Evolutionary conservation across 228 moss, liverwort and hornwort species (phyloP).

Genomic region (Sphagnum magellanicum): DNA sequence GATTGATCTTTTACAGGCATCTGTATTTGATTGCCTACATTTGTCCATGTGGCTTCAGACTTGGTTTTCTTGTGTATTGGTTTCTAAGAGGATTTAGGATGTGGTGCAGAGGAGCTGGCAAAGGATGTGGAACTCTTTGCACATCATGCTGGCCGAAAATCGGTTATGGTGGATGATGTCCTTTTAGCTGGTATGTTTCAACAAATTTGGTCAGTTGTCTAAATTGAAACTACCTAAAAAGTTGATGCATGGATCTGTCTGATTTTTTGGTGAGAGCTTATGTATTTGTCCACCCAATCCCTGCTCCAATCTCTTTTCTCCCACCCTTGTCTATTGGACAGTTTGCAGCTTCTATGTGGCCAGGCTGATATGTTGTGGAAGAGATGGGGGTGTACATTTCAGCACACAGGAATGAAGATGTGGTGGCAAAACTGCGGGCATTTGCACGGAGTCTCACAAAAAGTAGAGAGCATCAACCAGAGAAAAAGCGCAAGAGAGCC

Average conservation of each 20-base stretch:
- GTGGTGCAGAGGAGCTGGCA: slow-evolving; percentile 46
- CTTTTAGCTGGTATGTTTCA: slow-evolving; percentile 33
- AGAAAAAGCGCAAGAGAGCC: slow-evolving; percentile 25
- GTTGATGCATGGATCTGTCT: background rate
- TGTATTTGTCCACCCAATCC: background rate
- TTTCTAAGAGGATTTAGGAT: background rate
- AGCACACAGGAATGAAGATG: slow-evolving; percentile 49
- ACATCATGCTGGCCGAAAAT: slow-evolving; percentile 81
- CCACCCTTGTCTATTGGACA: background rate
- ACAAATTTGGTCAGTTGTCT: background rate
- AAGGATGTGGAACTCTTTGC: slow-evolving; percentile 79
- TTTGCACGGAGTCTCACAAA: slow-evolving; percentile 31
- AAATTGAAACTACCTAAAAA: background rate
- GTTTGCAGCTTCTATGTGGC: background rate
- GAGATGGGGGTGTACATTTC: background rate
- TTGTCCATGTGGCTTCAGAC: too few species aligned
- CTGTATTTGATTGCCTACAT: too few species aligned
- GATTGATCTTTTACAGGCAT: too few species aligned
- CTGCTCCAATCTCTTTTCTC: background rate
- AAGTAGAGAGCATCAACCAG: slow-evolving; percentile 37
- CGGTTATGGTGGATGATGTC: slow-evolving; percentile 79
- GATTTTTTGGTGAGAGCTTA: background rate
- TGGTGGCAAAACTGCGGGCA: slow-evolving; percentile 29
- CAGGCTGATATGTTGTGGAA: background rate
- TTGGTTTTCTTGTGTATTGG: too few species aligned